Base-by-base conservation (phyloP, 2,329 filamentous ascomycete genomes). In the Fusarium lyarnte region DNA sequence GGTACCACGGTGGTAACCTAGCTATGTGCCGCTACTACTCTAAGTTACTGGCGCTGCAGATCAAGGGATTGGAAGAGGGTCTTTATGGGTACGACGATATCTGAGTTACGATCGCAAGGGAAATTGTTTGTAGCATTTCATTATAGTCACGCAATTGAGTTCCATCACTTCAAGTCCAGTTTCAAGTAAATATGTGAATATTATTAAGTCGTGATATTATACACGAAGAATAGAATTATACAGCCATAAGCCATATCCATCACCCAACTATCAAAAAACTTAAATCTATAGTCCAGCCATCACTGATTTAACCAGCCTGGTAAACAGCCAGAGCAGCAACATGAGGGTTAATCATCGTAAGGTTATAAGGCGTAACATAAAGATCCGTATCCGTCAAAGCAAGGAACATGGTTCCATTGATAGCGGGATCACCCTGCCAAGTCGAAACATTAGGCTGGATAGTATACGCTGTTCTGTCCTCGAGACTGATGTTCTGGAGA, bases 351-450 rank as follows among this genome's bases (percentile, higher is more conserved):
- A 95, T 85, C 85, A 89, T 86, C 29, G 85, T 88, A 66, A 95
- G 65, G 78, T 96, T 96, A 81, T 93, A 95, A 0, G 93, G 91
- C 12, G 93, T 95, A 6, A 95, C 86, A 68, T 85, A 90, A 0
- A 91, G 73, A 72, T 94, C 87, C 0, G 80, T 78, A 75, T 95
- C 93, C 0, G 93, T 95, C 16, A 97, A 78, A 1, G 90, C 92
- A 51, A 97, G 83, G 78, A 95, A 96, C 82, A 94, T 92, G 8
- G 94, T 96, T 1, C 89, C 92, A 73, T 96, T 96, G 55, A 93
- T 85, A 3, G 89, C 88, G 1, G 91, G 91, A 61, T 94, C 91
- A 2, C 89, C 88, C 65, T 87, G 84, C 78, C 87, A 96, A 0
- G 92, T 92, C 41, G 88, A 87, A 11, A 87, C 84, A 72, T 92